Base-by-base conservation (phyloP, 306 rosid species). In the Spatholobus suberectus region DNA sequence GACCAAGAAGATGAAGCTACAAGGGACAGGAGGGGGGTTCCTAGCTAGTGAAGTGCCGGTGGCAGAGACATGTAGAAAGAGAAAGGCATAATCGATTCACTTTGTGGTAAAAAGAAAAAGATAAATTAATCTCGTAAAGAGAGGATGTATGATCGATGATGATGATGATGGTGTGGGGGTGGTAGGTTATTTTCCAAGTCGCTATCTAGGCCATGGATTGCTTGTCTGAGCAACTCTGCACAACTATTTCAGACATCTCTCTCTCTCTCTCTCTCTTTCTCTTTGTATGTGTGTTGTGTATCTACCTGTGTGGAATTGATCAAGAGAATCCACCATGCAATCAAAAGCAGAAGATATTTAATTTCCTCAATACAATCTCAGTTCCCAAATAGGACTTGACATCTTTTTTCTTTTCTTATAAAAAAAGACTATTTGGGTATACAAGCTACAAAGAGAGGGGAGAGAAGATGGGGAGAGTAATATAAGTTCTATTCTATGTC, bases 161-260 rank as follows among this genome's bases (percentile, higher is more conserved):
- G 80, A 85, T 78, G 92, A 70, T 78, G 86, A 70, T 75, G 91
- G 75, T 82, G 65, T 59, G 71, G 41, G 41, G 40, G 46, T 75
- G 79, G 66, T 1, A 83, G 83, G 82, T 90, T 87, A 86, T 86
- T 83, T 90, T 89, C 84, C 73, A 85, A 67, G 92, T 92, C 92
- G 83, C 94, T 92, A 75, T 90, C 94, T 92, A 79, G 88, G 83
- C 87, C 91, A 83, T 84, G 90, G 89, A 85, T 91, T 91, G 86
- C 88, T 91, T 85, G 70, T 84, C 93, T 89, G 90, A 89, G 80
- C 88, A 81, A 86, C 87, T 86, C 93, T 92, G 93, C 82, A 83
- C 41, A 63, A 80, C 80, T 41, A 83, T 76, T 66, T 57, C 89
- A 86, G 79, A 80, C 65, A 55, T 65, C 80, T 82, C 73, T 65